Conservation (phyloP, 306 rosid species). For the Astragalus membranaceus region DNA sequence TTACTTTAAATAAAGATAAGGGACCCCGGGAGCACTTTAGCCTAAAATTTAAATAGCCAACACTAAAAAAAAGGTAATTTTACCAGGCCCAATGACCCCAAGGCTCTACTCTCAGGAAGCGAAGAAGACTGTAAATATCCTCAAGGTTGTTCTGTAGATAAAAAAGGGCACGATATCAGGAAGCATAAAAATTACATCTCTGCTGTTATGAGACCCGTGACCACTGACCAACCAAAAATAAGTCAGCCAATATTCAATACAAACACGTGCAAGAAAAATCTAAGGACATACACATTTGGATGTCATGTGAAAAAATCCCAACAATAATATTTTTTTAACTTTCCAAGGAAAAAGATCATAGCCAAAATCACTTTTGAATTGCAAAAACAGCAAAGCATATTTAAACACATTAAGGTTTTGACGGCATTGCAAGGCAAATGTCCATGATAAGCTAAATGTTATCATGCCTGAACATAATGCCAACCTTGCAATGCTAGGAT, state of each 20-base stretch:
- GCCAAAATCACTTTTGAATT: background rate
- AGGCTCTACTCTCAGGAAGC: conserved; percentile 90
- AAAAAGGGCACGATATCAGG: conserved; percentile 32
- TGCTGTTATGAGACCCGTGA: conserved; percentile 9
- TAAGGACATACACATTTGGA: background rate
- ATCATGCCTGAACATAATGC: background rate
- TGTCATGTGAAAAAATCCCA: background rate
- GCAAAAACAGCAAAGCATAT: background rate
- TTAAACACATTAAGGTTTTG: background rate
- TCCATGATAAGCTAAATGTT: background rate
- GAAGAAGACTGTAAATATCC: conserved; percentile 92
- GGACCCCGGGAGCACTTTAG: too few relatives aligned
- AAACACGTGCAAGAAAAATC: background rate
- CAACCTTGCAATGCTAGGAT: background rate
- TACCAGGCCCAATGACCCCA: conserved; percentile 99
- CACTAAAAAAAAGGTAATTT: conserved; percentile 16
- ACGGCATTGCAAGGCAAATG: background rate
- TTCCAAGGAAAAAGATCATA: background rate
- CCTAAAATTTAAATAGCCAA: background rate
- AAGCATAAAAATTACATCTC: conserved; percentile 16
- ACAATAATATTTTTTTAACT: background rate
- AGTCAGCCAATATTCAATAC: conserved; percentile 1
- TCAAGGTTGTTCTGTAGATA: conserved; percentile 71
- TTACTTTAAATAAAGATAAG: too few relatives aligned
- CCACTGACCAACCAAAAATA: background rate